Evolutionary conservation across 192 early-diverging fungal genomes (phyloP).

Genomic region (Coemansia sp.): DNA sequence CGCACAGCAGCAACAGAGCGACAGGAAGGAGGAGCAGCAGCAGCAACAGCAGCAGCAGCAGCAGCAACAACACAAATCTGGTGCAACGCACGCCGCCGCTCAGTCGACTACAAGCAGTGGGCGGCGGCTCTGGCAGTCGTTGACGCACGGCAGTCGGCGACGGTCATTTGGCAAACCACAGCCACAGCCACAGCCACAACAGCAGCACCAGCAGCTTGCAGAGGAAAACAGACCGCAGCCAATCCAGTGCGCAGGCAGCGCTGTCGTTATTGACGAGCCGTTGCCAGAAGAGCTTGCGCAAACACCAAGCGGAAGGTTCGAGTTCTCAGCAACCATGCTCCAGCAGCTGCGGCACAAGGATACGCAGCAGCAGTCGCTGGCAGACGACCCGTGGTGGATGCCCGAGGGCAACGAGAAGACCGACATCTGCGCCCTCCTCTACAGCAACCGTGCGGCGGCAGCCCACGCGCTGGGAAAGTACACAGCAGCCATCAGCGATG

Average conservation of each 20-base stretch:
- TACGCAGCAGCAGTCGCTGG: background rate
- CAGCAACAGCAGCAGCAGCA: no score
- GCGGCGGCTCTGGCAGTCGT: slow-evolving; percentile 19
- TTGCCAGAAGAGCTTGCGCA: slow-evolving; percentile 30
- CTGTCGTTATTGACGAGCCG: slow-evolving; percentile 43
- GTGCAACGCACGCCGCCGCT: background rate
- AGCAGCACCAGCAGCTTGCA: background rate
- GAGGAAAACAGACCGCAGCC: slow-evolving; percentile 3
- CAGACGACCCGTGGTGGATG: slow-evolving; percentile 27
- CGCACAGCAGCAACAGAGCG: background rate
- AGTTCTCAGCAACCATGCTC: slow-evolving; percentile 42
- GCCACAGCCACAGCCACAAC: background rate
- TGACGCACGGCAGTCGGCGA: slow-evolving; percentile 8
- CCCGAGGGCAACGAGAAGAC: slow-evolving; percentile 27
- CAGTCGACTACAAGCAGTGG: slow-evolving; percentile 10
- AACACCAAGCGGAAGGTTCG: slow-evolving; percentile 30
- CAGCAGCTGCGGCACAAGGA: slow-evolving; percentile 12
- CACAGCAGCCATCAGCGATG: slow-evolving; percentile 39
- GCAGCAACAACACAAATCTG: no score
- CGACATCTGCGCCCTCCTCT: slow-evolving; percentile 43
- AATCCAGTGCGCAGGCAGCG: background rate
- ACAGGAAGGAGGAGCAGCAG: background rate
- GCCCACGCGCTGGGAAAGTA: slow-evolving; percentile 45
- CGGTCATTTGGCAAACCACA: background rate
- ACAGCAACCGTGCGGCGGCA: slow-evolving; percentile 48